Conservation (phyloP, 164 flowering plant genomes). For the Dillenia suffruticosa region DNA sequence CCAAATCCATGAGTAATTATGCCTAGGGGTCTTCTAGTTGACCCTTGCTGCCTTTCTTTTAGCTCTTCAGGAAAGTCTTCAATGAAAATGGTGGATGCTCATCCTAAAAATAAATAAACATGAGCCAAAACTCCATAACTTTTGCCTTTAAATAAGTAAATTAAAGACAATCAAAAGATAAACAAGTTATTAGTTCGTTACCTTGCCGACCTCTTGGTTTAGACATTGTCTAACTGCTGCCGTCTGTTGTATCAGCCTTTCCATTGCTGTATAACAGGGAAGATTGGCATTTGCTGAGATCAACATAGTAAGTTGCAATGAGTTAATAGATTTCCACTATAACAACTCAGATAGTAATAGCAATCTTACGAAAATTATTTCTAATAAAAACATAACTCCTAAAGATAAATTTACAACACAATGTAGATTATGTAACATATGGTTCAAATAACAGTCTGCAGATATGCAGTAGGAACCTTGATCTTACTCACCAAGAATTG, state of each 20-base stretch:
- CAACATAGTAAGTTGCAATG: not conserved
- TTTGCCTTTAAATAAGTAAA: not conserved
- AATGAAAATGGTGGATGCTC: conserved; percentile 57
- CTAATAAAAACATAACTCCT: no score
- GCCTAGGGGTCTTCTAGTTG: conserved; percentile 3
- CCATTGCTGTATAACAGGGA: conserved; percentile 80
- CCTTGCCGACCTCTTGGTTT: conserved; percentile 74
- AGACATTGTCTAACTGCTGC: conserved; percentile 71
- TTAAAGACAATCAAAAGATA: not conserved
- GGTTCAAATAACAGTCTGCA: no score
- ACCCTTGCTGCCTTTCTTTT: conserved; percentile 4
- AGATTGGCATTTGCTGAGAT: conserved; percentile 63
- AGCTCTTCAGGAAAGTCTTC: conserved; percentile 69
- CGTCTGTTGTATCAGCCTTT: conserved; percentile 82
- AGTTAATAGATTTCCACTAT: no score
- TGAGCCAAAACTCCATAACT: not conserved
- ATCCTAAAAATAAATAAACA: conserved; percentile 38
- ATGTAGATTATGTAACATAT: no score
- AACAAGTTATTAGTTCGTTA: conserved; percentile 14
- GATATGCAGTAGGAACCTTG: no score
- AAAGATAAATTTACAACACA: no score
- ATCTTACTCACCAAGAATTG: conserved; percentile 70
- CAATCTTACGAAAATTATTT: no score
- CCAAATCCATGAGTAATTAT: conserved; percentile 3
- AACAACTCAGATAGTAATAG: no score